Percentiles rank a stretch among this genome's conserved stretches.
These are phyloP conservation scores for Solanum hybrid DNA, from an alignment of 305 asterid genomes.

Conservation along the genomic window DNA sequence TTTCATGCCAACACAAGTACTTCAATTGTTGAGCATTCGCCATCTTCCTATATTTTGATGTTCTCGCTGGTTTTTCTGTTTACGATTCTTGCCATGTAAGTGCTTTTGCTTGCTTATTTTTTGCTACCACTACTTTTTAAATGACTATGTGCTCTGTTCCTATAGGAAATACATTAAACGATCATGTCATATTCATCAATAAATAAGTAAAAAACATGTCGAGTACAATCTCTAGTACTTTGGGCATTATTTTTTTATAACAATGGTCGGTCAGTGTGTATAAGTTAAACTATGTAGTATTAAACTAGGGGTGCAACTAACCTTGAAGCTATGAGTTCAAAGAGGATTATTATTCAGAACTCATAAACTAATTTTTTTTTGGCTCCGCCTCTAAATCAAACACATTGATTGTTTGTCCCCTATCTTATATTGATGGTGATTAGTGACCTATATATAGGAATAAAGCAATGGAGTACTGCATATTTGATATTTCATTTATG, in stretches of 20 bases:
- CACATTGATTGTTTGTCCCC: neutral
- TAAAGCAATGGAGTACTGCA: neutral
- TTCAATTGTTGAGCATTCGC: constrained; percentile 13
- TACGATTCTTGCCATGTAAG: constrained; percentile 44
- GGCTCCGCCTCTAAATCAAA: neutral
- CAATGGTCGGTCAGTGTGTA: neutral
- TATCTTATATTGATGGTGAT: neutral
- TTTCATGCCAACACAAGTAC: constrained; percentile 10
- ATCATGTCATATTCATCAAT: neutral
- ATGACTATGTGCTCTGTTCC: neutral
- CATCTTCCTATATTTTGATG: constrained; percentile 14
- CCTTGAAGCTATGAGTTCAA: neutral
- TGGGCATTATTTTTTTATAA: neutral
- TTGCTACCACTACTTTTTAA: neutral
- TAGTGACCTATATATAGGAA: neutral
- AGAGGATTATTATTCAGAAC: neutral
- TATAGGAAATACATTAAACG: neutral
- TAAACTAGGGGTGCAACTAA: neutral
- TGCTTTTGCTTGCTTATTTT: neutral
- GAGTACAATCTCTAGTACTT: neutral
- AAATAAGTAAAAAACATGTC: neutral
- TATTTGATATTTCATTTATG: neutral
- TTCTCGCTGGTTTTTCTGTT: constrained; percentile 32
- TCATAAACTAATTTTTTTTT: neutral
- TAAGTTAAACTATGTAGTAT: neutral